These are phyloP conservation scores for Yarrowia galli DNA, from an alignment of 1,139 yeast genomes.

Conservation along the genomic window DNA sequence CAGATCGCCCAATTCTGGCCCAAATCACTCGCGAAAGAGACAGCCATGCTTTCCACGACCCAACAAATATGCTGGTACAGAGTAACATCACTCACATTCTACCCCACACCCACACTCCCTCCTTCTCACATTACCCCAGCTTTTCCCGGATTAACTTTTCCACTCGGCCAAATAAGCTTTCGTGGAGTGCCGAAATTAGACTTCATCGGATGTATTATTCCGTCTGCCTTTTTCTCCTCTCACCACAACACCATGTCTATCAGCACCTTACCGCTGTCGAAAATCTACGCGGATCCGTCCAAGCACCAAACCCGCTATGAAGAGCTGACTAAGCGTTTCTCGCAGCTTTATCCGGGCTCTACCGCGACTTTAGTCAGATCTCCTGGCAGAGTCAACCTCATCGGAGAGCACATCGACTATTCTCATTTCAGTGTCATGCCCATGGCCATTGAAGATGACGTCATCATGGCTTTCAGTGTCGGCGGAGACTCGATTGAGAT, in stretches of 20 bases:
- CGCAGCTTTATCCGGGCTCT: background rate
- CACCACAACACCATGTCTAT: constrained; percentile 18
- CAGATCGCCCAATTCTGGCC: background rate
- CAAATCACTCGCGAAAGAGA: background rate
- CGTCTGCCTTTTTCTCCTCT: background rate
- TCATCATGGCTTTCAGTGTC: constrained; percentile 61
- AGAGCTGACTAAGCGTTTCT: background rate
- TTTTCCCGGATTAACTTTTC: constrained; percentile 4
- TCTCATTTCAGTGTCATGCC: constrained; percentile 73
- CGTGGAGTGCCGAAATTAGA: background rate
- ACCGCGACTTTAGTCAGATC: constrained; percentile 57
- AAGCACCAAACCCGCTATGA: background rate
- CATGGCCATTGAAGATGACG: constrained; percentile 75
- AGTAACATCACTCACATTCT: no score
- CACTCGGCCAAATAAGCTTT: background rate
- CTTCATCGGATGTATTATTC: constrained; percentile 4
- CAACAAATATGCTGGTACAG: no score
- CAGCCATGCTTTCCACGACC: background rate
- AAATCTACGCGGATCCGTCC: constrained; percentile 18
- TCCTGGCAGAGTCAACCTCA: constrained; percentile 77
- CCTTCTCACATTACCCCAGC: constrained; percentile 4
- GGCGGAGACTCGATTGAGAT: constrained; percentile 52
- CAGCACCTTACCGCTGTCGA: constrained; percentile 8
- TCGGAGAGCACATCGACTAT: constrained; percentile 80
- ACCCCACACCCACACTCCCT: background rate